These are phyloP conservation scores for Vitis hybrid DNA, from an alignment of 177 flowering plant species.

Conservation along the genomic window DNA sequence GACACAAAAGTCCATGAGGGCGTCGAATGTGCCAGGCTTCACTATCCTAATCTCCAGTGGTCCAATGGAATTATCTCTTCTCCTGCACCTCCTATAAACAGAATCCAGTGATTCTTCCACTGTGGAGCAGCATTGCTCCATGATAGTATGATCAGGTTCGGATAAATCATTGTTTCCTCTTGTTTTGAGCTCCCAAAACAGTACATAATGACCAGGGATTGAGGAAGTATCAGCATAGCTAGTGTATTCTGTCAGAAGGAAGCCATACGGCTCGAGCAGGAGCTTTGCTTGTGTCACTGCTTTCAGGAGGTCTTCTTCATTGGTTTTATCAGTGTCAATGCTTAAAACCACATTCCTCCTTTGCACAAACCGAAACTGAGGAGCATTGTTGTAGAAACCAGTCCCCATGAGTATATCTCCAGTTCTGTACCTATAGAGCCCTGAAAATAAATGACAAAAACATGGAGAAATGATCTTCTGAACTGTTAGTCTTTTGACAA, in stretches of 20 bases:
- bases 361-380: slow-evolving; percentile 61
- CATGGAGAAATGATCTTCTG: background rate
- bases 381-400: slow-evolving; percentile 73
- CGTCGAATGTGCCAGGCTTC: slow-evolving; percentile 55
- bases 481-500: background rate
- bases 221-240: slow-evolving; percentile 64
- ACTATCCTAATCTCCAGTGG: slow-evolving; percentile 75
- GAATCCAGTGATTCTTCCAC: slow-evolving; percentile 62
- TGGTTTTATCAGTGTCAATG: slow-evolving; percentile 73
- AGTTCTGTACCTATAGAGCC: slow-evolving; percentile 67
- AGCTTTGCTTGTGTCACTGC: slow-evolving; percentile 53
- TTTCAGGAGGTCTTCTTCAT: slow-evolving; percentile 57
- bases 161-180: slow-evolving; percentile 16
- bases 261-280: slow-evolving; percentile 41
- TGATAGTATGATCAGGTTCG: slow-evolving; percentile 24
- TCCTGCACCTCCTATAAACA: slow-evolving; percentile 55
- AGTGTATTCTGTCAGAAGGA: slow-evolving; percentile 60
- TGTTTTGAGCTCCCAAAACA: slow-evolving; percentile 60
- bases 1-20: slow-evolving; percentile 60
- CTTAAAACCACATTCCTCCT: slow-evolving; percentile 62
- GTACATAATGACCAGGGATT: slow-evolving; percentile 69
- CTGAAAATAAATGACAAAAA: slow-evolving; percentile 23
- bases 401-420: slow-evolving; percentile 74
- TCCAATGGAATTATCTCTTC: slow-evolving; percentile 58
- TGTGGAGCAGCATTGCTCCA: slow-evolving; percentile 54